Conservation (phyloP, 805 yeast genomes). For the Pichia nakasei region DNA sequence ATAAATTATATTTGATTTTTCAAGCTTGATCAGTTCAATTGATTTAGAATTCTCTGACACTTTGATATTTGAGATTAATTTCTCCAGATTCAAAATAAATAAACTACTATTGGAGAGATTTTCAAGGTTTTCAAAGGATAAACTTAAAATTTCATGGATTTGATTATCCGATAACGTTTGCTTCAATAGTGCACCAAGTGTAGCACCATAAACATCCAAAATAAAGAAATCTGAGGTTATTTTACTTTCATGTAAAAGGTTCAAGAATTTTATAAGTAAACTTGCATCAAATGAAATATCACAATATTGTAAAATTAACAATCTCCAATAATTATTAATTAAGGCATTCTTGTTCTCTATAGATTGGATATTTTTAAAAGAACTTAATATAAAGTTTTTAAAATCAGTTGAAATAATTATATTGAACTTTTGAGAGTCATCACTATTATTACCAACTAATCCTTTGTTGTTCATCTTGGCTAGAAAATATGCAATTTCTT, state of each 20-base stretch:
- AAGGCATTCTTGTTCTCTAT: slow-evolving; percentile 10
- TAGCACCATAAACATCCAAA: slow-evolving; percentile 35
- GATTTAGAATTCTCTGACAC: slow-evolving; percentile 1
- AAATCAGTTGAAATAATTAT: slow-evolving; percentile 28
- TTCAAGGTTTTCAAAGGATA: slow-evolving; percentile 19
- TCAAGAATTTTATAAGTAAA: slow-evolving; percentile 17
- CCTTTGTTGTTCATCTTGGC: slow-evolving; percentile 27
- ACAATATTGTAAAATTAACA: slow-evolving; percentile 33
- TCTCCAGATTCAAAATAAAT: slow-evolving; percentile 30
- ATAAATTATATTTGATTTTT: slow-evolving; percentile 14
- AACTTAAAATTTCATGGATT: slow-evolving; percentile 12
- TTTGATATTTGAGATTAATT: slow-evolving; percentile 14
- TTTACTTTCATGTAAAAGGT: slow-evolving; percentile 5
- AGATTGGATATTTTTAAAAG: slow-evolving; percentile 14
- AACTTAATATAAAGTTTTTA: slow-evolving; percentile 21
- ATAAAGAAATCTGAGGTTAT: slow-evolving; percentile 19
- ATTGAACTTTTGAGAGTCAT: slow-evolving; percentile 5
- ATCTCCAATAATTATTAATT: slow-evolving; percentile 44
- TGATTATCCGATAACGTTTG: slow-evolving; percentile 17
- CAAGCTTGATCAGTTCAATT: slow-evolving; percentile 1
- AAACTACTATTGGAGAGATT: slow-evolving; percentile 24
- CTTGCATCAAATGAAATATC: slow-evolving; percentile 21
- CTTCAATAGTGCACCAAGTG: slow-evolving; percentile 28
- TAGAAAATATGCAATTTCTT: slow-evolving; percentile 35
- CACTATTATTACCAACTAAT: slow-evolving; percentile 8